Percentiles rank a stretch among this genome's conserved stretches.
These are phyloP conservation scores for Kokia cookei DNA, from an alignment of 441 rosid genomes.

Conservation along the genomic window DNA sequence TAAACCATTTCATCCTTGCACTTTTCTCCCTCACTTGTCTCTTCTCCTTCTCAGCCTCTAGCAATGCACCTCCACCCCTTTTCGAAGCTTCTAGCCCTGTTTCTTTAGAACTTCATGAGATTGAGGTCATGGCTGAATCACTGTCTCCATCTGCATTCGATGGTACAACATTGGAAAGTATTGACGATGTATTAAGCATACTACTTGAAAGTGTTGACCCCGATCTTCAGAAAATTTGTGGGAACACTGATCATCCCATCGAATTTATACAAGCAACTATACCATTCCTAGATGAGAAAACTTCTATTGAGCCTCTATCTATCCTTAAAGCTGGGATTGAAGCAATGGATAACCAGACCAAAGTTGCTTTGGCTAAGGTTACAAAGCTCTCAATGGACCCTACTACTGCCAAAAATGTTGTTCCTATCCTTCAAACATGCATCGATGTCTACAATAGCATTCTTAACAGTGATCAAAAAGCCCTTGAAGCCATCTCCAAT, in stretches of 20 bases:
- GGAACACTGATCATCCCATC: background rate
- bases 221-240: slow-evolving; percentile 3
- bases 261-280: slow-evolving; percentile 4
- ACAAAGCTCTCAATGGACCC: slow-evolving; percentile 7
- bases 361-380: slow-evolving; percentile 5
- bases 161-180: background rate
- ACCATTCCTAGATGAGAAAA: slow-evolving; percentile 1
- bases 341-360: background rate
- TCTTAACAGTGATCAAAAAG: slow-evolving; percentile 8
- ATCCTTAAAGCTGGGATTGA: slow-evolving; percentile 18
- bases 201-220: background rate
- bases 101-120: background rate
- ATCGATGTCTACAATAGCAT: slow-evolving; percentile 22
- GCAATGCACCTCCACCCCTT: background rate
- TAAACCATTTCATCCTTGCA: background rate
- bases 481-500: slow-evolving; percentile 3
- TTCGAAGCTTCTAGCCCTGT: background rate
- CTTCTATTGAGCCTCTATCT: background rate
- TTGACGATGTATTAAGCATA: background rate
- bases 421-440: slow-evolving; percentile 16
- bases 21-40: slow-evolving; percentile 9
- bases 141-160: background rate
- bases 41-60: background rate
- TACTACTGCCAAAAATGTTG: background rate
- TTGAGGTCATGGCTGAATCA: background rate